Conservation (phyloP, 2,329 filamentous ascomycete species). For the Fusarium verrucosum region DNA sequence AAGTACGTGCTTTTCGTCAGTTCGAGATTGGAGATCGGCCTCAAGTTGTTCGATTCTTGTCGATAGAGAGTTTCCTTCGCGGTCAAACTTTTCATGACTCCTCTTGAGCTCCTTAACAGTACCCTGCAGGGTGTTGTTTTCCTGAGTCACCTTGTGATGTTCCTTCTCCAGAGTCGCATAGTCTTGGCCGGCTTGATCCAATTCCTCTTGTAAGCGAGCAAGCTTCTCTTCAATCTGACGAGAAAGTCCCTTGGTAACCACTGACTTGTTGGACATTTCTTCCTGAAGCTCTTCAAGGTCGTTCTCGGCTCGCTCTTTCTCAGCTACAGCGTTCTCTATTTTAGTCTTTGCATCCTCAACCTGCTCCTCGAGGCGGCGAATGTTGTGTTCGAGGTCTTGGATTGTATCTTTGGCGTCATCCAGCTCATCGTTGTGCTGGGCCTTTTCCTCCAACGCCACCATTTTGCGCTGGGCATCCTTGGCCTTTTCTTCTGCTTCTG, state of each 20-base stretch:
- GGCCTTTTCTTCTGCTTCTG: slow-evolving; percentile 66
- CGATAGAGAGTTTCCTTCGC: slow-evolving; percentile 51
- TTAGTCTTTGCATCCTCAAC: slow-evolving; percentile 64
- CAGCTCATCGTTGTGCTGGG: slow-evolving; percentile 60
- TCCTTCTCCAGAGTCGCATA: slow-evolving; percentile 63
- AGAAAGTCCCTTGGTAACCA: slow-evolving; percentile 77
- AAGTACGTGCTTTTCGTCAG: slow-evolving; percentile 74
- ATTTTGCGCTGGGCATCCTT: slow-evolving; percentile 63
- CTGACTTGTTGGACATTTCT: slow-evolving; percentile 81
- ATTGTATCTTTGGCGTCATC: slow-evolving; percentile 67
- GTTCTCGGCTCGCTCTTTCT: slow-evolving; percentile 66
- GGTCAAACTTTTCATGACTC: slow-evolving; percentile 46
- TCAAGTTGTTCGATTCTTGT: slow-evolving; percentile 64
- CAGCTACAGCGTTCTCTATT: slow-evolving; percentile 61
- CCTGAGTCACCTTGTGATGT: slow-evolving; percentile 56
- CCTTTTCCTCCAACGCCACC: slow-evolving; percentile 66
- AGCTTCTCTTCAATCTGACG: slow-evolving; percentile 79
- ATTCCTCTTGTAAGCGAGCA: slow-evolving; percentile 71
- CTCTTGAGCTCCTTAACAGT: slow-evolving; percentile 55
- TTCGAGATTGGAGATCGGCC: slow-evolving; percentile 66
- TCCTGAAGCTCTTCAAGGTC: slow-evolving; percentile 75
- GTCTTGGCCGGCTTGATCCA: slow-evolving; percentile 63
- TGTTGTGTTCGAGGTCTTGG: slow-evolving; percentile 64
- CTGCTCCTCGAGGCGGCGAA: slow-evolving; percentile 64
- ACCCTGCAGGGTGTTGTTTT: slow-evolving; percentile 56